Percentiles rank a stretch among this genome's conserved stretches.
Evolutionary conservation across 345 rosid species (phyloP).

Genomic region (Anacardium occidentale): DNA sequence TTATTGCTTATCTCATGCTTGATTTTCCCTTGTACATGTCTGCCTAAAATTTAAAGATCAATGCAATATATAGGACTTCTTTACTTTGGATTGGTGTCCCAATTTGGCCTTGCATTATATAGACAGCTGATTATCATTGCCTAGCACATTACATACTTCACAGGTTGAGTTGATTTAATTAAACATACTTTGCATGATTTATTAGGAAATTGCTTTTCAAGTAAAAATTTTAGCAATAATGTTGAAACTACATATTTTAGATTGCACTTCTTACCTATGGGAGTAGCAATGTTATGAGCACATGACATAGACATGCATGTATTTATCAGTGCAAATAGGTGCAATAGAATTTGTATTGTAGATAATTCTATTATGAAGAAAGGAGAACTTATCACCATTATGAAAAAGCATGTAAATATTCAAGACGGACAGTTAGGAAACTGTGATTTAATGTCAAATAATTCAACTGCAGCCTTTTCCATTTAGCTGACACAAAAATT

Average conservation of each 20-base stretch:
- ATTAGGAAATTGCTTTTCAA: too few relatives aligned
- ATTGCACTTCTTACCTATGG: neutral
- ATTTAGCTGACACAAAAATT: too few relatives aligned
- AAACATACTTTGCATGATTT: neutral
- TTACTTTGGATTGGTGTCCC: too few relatives aligned
- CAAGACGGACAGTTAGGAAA: neutral
- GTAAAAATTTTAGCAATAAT: neutral
- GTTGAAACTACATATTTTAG: neutral
- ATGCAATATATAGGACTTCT: too few relatives aligned
- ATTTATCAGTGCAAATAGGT: neutral
- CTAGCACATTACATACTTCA: neutral
- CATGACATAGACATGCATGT: neutral
- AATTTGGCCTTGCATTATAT: too few relatives aligned
- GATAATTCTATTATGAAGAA: neutral
- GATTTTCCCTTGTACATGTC: too few relatives aligned
- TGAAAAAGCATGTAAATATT: neutral
- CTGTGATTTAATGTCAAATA: neutral
- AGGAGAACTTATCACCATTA: neutral
- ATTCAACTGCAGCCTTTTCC: neutral
- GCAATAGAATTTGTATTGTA: neutral
- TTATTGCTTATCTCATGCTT: too few relatives aligned
- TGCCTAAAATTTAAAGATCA: too few relatives aligned
- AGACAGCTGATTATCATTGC: too few relatives aligned
- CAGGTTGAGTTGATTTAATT: neutral
- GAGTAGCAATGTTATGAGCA: neutral